Base-by-base conservation (phyloP, 805 yeast species). In the Spathaspora hagerdaliae region DNA sequence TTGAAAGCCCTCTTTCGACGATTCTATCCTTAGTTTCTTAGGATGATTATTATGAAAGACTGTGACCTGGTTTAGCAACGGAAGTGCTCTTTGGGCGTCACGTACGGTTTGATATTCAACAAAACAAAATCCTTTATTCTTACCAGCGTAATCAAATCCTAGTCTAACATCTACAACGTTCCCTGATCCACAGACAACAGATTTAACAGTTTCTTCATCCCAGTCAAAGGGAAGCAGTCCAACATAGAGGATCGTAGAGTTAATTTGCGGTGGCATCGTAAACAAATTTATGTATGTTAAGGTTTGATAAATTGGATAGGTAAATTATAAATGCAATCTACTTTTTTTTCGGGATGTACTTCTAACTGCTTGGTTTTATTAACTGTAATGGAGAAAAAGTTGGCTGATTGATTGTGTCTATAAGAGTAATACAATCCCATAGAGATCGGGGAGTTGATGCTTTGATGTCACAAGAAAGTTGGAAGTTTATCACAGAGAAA, bases 181-280 rank as follows among this genome's bases (percentile, higher is more conserved):
- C 1, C 94, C 94, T 8, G 86, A 74, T 1, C 91, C 91, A 44
- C 86, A 82, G 24, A 85, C 82, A 9, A 85, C 72, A 7, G 74
- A 78, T 43, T 81, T 77, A 32, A 85, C 69, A 12, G 75, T 78
- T 42, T 78, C 78, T 45, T 78, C 82, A 50, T 74, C 81, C 94
- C 94, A 86, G 49, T 82, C 83, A 51, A 75, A 76, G 0, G 94
- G 94, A 27, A 85, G 66, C 53, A 76, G 78, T 12, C 87, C 88
- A 11, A 82, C 52, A 53, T 78, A 82, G 15, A 82, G 59, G 19
- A 81, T 81, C 35, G 77, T 61, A 8, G 79, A 69, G 44, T 40
- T 44, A 24, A 44, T 13, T 24, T 41, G 35, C 10, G 44, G 44
- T 41, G 44, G 44, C 31, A 41, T 35, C 24, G 24, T 19, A 19